Base-by-base conservation (phyloP, 2,329 filamentous ascomycete species). In the Intubia oerlemansii region DNA sequence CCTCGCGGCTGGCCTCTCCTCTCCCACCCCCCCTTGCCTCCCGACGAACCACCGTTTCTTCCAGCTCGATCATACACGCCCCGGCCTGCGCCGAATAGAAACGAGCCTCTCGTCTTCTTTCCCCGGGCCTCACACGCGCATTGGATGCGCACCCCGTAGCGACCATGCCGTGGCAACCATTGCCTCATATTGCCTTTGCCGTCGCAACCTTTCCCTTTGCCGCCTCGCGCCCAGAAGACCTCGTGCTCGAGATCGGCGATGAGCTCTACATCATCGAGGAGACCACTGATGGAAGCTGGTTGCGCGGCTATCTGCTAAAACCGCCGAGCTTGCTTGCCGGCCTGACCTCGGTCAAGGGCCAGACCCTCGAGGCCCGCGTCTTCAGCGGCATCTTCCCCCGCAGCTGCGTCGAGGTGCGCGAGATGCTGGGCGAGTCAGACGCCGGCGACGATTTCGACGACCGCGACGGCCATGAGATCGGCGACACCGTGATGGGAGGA, bases 191-290 rank as follows among this genome's bases (percentile, higher is more conserved):
- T 59, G 88, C 84, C 47, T 98, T 95, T 60, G 90, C 85, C 42
- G 79, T 98, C 52, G 88, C 85, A 59, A 84, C 75, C 40, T 91
- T 84, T 50, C 88, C 88, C 21, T 98, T 98, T 55, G 65, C 77
- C 42, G 79, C 88, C 35, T 74, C 78, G 34, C 74, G 74, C 39
- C 70, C 82, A 30, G 79, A 82, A 48, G 88, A 98, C 52, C 71
- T 98, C 13, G 88, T 90, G 8, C 74, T 98, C 48, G 84, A 98
- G 52, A 80, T 98, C 38, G 88, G 88, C 49, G 88, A 98, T 63
- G 88, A 98, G 54, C 62, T 98, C 38, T 98, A 98, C 55, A 90
- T 98, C 40, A 93, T 98, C 46, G 85, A 95, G 53, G 81, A 95
- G 53, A 90, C 85, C 22, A 76, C 81, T 14, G 70, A 91, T 52